Conservation (phyloP, 1,284 basidiomycete genomes). For the Lentinus polychrous region DNA sequence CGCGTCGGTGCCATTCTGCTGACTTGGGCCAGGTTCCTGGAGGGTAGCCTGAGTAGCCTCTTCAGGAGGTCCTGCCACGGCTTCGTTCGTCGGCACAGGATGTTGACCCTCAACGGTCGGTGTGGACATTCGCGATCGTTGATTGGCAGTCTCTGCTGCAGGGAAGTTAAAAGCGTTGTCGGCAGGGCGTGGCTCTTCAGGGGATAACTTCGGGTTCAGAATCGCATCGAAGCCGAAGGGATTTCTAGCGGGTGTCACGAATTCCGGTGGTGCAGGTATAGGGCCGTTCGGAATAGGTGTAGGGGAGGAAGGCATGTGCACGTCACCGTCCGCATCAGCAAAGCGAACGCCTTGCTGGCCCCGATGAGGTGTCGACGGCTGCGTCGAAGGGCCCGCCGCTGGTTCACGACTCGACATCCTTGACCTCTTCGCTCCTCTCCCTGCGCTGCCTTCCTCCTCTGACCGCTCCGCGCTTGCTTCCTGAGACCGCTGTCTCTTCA, state of each 20-base stretch:
- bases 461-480: conserved; percentile 49
- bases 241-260: conserved; percentile 18
- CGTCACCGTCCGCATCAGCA: conserved; percentile 19
- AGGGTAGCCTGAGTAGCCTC: no score
- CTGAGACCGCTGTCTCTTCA: conserved; percentile 67
- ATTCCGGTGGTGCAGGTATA: neutral
- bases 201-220: conserved; percentile 45
- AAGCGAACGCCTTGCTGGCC: conserved; percentile 33
- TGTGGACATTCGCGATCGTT: neutral
- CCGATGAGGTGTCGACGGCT: conserved; percentile 21
- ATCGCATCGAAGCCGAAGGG: conserved; percentile 49
- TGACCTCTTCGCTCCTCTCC: conserved; percentile 48
- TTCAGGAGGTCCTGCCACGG: no score
- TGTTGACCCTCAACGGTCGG: no score
- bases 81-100: no score
- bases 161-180: neutral
- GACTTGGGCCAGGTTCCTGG: no score
- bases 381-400: conserved; percentile 22
- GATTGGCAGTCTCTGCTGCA: conserved; percentile 7
- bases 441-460: conserved; percentile 36
- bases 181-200: conserved; percentile 18
- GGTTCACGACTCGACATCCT: conserved; percentile 40
- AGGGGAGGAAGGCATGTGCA: conserved; percentile 4
- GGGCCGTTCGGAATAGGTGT: conserved; percentile 14
- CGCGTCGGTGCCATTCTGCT: conserved; percentile 4